Base-by-base conservation (phyloP, 768 basidiomycete species). In the Xerocomellus intermedius region DNA sequence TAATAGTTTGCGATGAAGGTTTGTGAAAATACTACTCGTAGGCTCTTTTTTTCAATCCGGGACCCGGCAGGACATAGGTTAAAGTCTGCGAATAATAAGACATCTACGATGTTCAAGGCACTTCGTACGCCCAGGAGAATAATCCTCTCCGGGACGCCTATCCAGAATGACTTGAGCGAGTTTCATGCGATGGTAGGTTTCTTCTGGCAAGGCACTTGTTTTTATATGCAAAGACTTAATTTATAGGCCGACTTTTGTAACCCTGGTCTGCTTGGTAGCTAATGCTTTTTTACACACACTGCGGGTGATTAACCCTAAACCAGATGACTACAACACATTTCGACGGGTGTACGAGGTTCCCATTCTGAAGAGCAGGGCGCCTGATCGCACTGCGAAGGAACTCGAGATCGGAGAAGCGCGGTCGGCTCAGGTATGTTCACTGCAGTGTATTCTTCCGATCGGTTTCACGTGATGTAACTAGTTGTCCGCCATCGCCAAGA, bases 1-100 rank as follows among this genome's bases (percentile, higher is more conserved):
- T 99, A 5, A 88, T 99, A 57, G 78, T 99, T 21, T 98, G 96
- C 62, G 97, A 99, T 65, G 97, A 99, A 82, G 95, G 94, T 82
- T 26, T 16, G 68, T 48, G 8, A 13, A 14, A 13, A 38, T 33
- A 14, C 4, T 38, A 5, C 9, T 37, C 5, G 5, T 6, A 22
- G 0, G 1, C 37, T 37, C 24, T 19, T 22, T 35, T 43, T 19
- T n/a, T 36, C 26, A 49, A 57, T 6, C 37, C 19, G n/a, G 43
- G 45, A 36, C 35, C 4, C 36, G 26, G 43, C 47, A 91, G 93
- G 92, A 3, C 97, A 99, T 69, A 79, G 95, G 26, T 77, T 99
- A 22, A 98, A 98, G 66, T 94, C 94, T 10, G 86, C 92, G 5
- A 89, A 85, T 58, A 91, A 87, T 63, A 96, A 98, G 74, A 96